Evolutionary conservation across 176 grass and related monocot species (phyloP), one percentile per base, ranked within the genome.

Genomic region (Calamus simplicifolius): DNA sequence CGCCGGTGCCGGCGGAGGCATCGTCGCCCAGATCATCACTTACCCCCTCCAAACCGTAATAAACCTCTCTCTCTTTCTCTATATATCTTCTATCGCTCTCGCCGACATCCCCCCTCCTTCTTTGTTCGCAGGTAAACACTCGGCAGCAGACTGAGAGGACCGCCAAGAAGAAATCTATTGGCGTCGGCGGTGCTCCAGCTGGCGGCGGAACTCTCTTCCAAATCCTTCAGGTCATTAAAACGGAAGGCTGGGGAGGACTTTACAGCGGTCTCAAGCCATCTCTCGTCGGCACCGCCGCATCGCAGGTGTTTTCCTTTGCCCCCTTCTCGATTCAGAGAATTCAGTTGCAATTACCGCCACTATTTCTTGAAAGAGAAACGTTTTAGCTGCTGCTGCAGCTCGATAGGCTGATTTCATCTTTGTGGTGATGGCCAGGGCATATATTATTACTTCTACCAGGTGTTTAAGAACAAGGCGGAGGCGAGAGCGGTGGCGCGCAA

Each of bases 391-490:
- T 5, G 35, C 35, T 43, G 35, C 35, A 8, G 31, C 31, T 12
- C 35, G 1, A 12, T 43, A 13, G 35, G 12, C 35, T 43, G 8
- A 43, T 43, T 43, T 43, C 12, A 6, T 18, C 51, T 38, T 10
- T 4, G 0, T 60, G 27, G 62, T 17, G 18, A 49, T 18, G 16
- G 77, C 61, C 74, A 98, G 93, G 87, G 93, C 56, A 87, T 98
- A 62, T 98, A 98, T 80, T 98, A 98, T 78, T 98, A 98, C 52
- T 88, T 92, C 79, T 98, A 98, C 63, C 93, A 98, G 69, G 58
- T 92, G 51, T 69, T 98, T 31, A 98, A 98, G 81, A 98, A 98
- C 69, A 88, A 83, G 67, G 81, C 78, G 19, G 93, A 98, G 75
- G 67, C 80, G 56, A 28, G 69, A 18, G 93, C 84, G 35, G 71